Evolutionary conservation across 148 eudicot genomes (phyloP).

Genomic region (Rhododendron griersonianum): DNA sequence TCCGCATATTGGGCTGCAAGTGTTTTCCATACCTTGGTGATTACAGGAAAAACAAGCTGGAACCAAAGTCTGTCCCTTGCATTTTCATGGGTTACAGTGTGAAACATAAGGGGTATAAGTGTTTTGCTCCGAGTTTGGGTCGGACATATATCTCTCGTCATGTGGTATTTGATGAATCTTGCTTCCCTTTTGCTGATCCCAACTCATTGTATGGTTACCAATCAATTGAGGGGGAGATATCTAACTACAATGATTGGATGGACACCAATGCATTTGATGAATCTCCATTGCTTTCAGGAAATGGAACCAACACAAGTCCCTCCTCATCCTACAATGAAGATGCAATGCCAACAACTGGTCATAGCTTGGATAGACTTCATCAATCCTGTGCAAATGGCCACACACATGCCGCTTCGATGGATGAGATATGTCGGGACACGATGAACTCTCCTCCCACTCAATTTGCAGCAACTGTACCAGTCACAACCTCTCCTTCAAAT

Average conservation of each 20-base stretch:
- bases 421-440: too few relatives aligned
- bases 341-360: background rate
- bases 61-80: background rate
- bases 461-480: too few relatives aligned
- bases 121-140: background rate
- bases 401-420: too few relatives aligned
- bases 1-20: too few relatives aligned
- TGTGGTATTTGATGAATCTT: conserved; percentile 3
- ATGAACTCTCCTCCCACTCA: too few relatives aligned
- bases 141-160: background rate
- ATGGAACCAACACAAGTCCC: background rate
- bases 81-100: background rate
- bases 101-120: background rate
- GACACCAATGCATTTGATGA: too few relatives aligned
- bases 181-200: background rate
- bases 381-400: too few relatives aligned
- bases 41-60: background rate
- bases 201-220: background rate
- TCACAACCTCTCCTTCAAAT: too few relatives aligned
- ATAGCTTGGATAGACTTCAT: too few relatives aligned
- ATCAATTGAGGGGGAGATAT: background rate
- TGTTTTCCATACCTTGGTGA: background rate
- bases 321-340: background rate
- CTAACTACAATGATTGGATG: background rate
- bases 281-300: too few relatives aligned